Conservation (phyloP, 768 basidiomycete species). For the Leccinum variicolor region DNA sequence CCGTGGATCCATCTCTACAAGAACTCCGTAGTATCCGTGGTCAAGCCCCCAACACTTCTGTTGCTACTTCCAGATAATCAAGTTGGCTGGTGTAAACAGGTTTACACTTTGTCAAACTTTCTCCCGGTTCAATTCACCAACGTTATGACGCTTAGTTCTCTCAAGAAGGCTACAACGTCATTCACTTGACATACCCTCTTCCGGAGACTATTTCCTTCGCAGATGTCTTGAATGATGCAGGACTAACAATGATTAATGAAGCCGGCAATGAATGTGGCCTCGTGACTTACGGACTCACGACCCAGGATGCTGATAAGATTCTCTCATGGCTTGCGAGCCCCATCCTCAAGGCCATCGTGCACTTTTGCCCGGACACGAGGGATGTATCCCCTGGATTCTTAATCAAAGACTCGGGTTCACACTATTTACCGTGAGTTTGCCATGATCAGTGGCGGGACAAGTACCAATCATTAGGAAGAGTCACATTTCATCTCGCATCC, state of each 20-base stretch:
- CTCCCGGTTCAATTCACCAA: neutral
- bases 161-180: conserved; percentile 39
- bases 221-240: conserved; percentile 17
- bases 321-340: conserved; percentile 3
- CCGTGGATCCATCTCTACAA: conserved; percentile 15
- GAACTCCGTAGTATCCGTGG: conserved; percentile 32
- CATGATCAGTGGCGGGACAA: neutral
- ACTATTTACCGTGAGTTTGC: conserved; percentile 27
- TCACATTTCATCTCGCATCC: conserved; percentile 34
- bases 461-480: conserved; percentile 21
- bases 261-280: conserved; percentile 25
- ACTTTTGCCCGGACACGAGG: conserved; percentile 33
- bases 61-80: conserved; percentile 30
- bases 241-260: conserved; percentile 6
- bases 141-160: conserved; percentile 25
- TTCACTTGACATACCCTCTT: conserved; percentile 29
- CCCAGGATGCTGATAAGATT: conserved; percentile 21
- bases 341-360: conserved; percentile 30
- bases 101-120: conserved; percentile 2
- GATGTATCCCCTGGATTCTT: conserved; percentile 26
- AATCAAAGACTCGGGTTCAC: conserved; percentile 19
- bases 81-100: conserved; percentile 37
- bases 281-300: conserved; percentile 29
- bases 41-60: conserved; percentile 29
- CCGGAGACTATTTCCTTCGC: conserved; percentile 11